Evolutionary conservation across 1,284 basidiomycete genomes (phyloP).

Genomic region (Coniferiporia sulphurascens): DNA sequence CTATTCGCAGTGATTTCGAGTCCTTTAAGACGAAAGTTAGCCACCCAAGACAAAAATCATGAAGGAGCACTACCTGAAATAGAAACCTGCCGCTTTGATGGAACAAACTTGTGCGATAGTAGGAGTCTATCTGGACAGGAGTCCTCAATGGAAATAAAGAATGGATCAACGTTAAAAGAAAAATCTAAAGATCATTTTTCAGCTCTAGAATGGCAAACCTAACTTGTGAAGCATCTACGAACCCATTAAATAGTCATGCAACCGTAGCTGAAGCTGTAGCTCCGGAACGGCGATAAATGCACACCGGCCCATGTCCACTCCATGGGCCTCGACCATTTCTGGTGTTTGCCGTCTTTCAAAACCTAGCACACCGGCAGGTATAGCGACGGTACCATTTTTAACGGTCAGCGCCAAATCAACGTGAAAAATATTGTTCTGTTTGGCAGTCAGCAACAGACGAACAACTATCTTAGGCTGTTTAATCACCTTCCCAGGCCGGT

Average conservation of each 20-base stretch:
- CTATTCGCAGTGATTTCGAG: slow-evolving; percentile 79
- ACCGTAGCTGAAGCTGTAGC: slow-evolving; percentile 69
- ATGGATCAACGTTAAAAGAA: slow-evolving; percentile 64
- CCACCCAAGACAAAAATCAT: neutral
- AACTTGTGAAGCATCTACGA: slow-evolving; percentile 21
- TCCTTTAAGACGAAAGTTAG: slow-evolving; percentile 40
- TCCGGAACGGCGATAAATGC: slow-evolving; percentile 59
- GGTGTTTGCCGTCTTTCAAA: slow-evolving; percentile 41
- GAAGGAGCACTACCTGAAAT: slow-evolving; percentile 9
- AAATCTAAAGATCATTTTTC: slow-evolving; percentile 49
- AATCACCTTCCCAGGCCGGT: slow-evolving; percentile 68
- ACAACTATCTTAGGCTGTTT: neutral
- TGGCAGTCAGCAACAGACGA: slow-evolving; percentile 13
- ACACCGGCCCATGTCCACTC: slow-evolving; percentile 45
- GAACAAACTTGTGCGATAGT: slow-evolving; percentile 25
- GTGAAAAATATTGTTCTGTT: slow-evolving; percentile 77
- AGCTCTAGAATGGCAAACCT: neutral
- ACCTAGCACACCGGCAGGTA: slow-evolving; percentile 75
- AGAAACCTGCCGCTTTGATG: slow-evolving; percentile 19
- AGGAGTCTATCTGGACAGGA: slow-evolving; percentile 44
- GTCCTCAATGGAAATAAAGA: slow-evolving; percentile 48
- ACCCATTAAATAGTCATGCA: slow-evolving; percentile 89
- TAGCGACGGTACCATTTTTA: slow-evolving; percentile 49
- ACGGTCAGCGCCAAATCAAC: slow-evolving; percentile 60
- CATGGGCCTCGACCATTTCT: slow-evolving; percentile 22